Evolutionary conservation across 23 red algal species (phyloP).

Genomic region (Gracilaria domingensis): DNA sequence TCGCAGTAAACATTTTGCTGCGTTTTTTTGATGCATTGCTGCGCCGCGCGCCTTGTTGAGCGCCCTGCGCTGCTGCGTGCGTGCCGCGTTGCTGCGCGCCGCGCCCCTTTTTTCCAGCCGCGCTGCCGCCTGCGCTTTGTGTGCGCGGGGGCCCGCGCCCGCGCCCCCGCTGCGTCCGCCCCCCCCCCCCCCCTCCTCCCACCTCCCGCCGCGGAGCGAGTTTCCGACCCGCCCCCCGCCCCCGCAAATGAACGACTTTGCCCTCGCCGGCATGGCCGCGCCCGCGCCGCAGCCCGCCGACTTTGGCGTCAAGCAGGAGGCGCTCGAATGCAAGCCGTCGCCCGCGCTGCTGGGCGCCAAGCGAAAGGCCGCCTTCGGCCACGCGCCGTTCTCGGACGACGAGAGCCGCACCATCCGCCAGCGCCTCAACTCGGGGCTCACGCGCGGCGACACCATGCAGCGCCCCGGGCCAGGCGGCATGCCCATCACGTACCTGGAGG

Average conservation of each 20-base stretch:
- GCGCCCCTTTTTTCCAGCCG: neutral
- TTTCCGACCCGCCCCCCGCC: too few relatives aligned
- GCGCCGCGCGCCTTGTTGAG: too few relatives aligned
- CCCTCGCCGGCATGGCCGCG: neutral
- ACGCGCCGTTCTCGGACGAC: slow-evolving; percentile 35
- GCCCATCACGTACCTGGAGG: slow-evolving; percentile 77
- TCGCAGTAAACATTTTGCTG: neutral
- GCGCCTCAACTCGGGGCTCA: slow-evolving; percentile 50
- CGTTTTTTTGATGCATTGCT: slow-evolving; percentile 11
- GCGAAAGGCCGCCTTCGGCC: slow-evolving; percentile 31
- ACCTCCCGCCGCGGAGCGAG: neutral
- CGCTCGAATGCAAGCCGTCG: neutral
- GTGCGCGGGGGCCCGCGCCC: too few relatives aligned
- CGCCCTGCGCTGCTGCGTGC: too few relatives aligned
- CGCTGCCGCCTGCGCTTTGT: neutral
- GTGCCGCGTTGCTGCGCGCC: too few relatives aligned
- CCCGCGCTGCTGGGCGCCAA: neutral
- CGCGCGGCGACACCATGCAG: slow-evolving; percentile 68
- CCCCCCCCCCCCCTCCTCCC: neutral
- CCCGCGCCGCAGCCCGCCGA: neutral
- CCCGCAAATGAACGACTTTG: slow-evolving; percentile 28
- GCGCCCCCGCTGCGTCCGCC: neutral
- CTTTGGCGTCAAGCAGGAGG: neutral
- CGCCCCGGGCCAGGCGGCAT: slow-evolving; percentile 74
- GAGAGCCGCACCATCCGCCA: slow-evolving; percentile 43